Conservation (phyloP, 768 basidiomycete species). For the Mycena floridula region DNA sequence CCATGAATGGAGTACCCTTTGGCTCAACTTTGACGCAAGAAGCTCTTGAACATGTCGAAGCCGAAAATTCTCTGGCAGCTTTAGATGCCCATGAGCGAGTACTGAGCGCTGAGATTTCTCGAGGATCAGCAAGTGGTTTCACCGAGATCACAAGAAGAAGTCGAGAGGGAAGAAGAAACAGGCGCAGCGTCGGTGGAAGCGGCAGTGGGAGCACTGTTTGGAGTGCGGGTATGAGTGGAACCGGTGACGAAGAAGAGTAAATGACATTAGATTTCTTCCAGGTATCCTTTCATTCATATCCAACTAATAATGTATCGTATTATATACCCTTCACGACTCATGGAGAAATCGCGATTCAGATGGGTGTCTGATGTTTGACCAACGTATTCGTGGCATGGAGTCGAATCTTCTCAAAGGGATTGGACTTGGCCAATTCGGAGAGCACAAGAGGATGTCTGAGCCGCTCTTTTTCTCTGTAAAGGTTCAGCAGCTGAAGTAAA, state of each 20-base stretch:
- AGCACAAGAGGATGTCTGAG: conserved; percentile 67
- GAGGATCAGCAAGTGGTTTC: conserved; percentile 68
- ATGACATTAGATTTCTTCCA: no score
- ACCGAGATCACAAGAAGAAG: conserved; percentile 63
- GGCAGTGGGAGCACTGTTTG: conserved; percentile 77
- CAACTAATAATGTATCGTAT: background rate
- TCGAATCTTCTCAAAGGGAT: conserved; percentile 75
- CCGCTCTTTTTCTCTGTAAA: conserved; percentile 54
- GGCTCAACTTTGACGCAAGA: conserved; percentile 58
- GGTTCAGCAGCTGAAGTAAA: conserved; percentile 1
- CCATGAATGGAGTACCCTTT: conserved; percentile 25
- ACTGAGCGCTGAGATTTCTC: conserved; percentile 69
- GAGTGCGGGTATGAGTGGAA: conserved; percentile 78
- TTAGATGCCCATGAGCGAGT: conserved; percentile 74
- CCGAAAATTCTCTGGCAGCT: conserved; percentile 67
- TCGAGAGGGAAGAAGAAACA: conserved; percentile 52
- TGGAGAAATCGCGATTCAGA: background rate
- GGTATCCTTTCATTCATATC: background rate
- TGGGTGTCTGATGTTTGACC: conserved; percentile 34
- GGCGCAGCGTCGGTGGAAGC: conserved; percentile 57
- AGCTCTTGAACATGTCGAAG: conserved; percentile 74
- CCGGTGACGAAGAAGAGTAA: conserved; percentile 33
- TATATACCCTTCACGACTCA: background rate
- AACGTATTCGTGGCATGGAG: conserved; percentile 77
- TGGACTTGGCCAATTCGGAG: conserved; percentile 55